A percentile compares a stretch with the other conserved stretches of the same genome.
These are phyloP conservation scores for Backusella liffmaniae DNA, from an alignment of 192 early-diverging fungal genomes.

Conservation along the genomic window DNA sequence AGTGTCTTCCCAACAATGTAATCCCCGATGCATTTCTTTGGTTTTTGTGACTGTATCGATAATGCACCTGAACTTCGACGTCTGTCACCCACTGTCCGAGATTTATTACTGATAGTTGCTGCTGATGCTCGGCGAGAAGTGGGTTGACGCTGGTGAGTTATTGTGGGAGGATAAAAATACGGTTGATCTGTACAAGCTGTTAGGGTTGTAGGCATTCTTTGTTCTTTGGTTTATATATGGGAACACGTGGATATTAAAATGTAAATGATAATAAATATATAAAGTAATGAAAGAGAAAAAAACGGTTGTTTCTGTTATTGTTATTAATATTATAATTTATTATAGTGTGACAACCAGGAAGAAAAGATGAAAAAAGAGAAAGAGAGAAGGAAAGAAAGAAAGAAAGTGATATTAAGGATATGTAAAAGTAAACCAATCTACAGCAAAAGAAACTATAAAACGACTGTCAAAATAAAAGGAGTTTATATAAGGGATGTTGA, in stretches of 20 bases:
- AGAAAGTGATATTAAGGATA: not conserved
- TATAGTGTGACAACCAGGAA: not conserved
- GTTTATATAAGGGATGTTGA: slow-evolving; percentile 1
- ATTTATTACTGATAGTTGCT: slow-evolving; percentile 3
- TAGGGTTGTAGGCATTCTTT: slow-evolving; percentile 15
- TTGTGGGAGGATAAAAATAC: slow-evolving; percentile 1
- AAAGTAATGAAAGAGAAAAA: not conserved
- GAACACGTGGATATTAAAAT: not conserved
- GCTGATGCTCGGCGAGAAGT: slow-evolving; percentile 17
- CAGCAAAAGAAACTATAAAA: not conserved
- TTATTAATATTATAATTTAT: not conserved
- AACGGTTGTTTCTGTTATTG: not conserved
- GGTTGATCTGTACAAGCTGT: not conserved
- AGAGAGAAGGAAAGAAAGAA: not conserved
- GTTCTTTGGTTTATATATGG: not conserved
- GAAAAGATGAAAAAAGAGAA: not conserved
- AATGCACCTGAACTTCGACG: slow-evolving; percentile 22
- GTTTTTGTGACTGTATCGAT: slow-evolving; percentile 23
- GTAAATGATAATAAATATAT: not conserved
- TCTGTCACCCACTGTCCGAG: slow-evolving; percentile 25
- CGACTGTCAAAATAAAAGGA: not conserved
- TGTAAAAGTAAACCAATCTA: slow-evolving; percentile 1
- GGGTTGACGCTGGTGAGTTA: not conserved
- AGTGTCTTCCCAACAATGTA: slow-evolving; percentile 49
- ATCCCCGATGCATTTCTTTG: slow-evolving; percentile 43